A percentile compares a stretch with the other conserved stretches of the same genome.
Conservation (phyloP, 2,329 filamentous ascomycete species). For the Ustilaginoidea virens region DNA sequence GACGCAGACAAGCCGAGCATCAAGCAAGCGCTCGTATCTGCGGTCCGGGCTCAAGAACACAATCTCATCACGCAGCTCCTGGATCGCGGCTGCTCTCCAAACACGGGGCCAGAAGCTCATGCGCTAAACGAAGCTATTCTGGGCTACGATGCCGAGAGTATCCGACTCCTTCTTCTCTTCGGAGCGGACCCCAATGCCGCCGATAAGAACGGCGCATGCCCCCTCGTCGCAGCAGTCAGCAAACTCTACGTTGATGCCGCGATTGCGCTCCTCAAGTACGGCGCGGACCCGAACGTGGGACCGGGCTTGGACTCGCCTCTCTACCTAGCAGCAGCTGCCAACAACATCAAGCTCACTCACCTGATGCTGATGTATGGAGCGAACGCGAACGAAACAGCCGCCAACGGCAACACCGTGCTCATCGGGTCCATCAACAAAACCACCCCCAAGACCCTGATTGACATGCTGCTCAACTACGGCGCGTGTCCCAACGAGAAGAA, state of each 20-base stretch:
- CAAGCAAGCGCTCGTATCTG: conserved; percentile 32
- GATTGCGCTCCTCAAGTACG: conserved; percentile 46
- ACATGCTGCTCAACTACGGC: conserved; percentile 44
- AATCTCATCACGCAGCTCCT: conserved; percentile 41
- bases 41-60: conserved; percentile 41
- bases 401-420: conserved; percentile 44
- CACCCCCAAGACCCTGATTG: conserved; percentile 36
- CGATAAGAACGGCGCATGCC: conserved; percentile 32
- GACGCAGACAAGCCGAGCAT: conserved; percentile 27
- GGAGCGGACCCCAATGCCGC: conserved; percentile 39
- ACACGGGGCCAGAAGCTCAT: conserved; percentile 28
- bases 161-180: conserved; percentile 40
- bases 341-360: conserved; percentile 40
- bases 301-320: conserved; percentile 39
- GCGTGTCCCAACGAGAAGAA: conserved; percentile 44
- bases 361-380: conserved; percentile 47
- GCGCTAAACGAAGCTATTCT: conserved; percentile 37
- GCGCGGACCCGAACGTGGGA: conserved; percentile 41
- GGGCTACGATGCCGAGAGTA: conserved; percentile 33
- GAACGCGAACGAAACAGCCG: conserved; percentile 35
- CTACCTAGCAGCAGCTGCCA: conserved; percentile 30
- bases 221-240: conserved; percentile 34
- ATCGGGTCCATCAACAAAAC: conserved; percentile 44
- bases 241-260: conserved; percentile 40
- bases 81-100: conserved; percentile 38